These are phyloP conservation scores for Xylariaceae sp. DNA, from an alignment of 2,329 filamentous ascomycete species.

Conservation along the genomic window DNA sequence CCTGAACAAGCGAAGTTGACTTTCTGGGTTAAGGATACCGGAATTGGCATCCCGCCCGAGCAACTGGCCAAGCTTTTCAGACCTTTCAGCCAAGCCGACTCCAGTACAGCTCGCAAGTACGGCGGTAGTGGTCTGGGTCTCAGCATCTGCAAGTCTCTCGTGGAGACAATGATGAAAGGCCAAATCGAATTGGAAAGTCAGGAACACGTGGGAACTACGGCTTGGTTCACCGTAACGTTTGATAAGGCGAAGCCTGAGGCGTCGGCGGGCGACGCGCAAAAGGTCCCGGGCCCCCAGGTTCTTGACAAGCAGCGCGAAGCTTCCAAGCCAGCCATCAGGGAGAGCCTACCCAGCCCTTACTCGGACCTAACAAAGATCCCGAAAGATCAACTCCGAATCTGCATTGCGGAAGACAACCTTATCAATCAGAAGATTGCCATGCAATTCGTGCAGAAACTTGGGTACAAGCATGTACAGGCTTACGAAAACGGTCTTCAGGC, in stretches of 20 bases:
- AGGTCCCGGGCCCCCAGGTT: constrained; percentile 33
- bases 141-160: constrained; percentile 90
- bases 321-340: constrained; percentile 30
- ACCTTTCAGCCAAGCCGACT: constrained; percentile 88
- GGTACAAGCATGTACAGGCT: constrained; percentile 73
- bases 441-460: constrained; percentile 78
- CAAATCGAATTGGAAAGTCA: constrained; percentile 74
- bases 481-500: constrained; percentile 87
- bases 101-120: constrained; percentile 82
- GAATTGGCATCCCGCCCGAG: constrained; percentile 81
- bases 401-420: constrained; percentile 89
- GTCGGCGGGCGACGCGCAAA: constrained; percentile 46
- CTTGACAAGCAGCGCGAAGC: constrained; percentile 25
- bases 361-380: constrained; percentile 66
- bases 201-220: constrained; percentile 61
- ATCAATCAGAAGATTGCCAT: constrained; percentile 95
- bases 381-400: constrained; percentile 73
- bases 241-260: constrained; percentile 65
- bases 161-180: constrained; percentile 86
- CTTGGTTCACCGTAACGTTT: constrained; percentile 77
- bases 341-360: constrained; percentile 35
- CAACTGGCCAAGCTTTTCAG: constrained; percentile 81
- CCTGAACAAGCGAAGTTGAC: constrained; percentile 65
- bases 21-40: constrained; percentile 83
- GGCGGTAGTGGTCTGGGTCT: constrained; percentile 85